phyloP scores from a whole-genome alignment of 345 rosid genomes.

The Pistacia atlantica region DNA sequence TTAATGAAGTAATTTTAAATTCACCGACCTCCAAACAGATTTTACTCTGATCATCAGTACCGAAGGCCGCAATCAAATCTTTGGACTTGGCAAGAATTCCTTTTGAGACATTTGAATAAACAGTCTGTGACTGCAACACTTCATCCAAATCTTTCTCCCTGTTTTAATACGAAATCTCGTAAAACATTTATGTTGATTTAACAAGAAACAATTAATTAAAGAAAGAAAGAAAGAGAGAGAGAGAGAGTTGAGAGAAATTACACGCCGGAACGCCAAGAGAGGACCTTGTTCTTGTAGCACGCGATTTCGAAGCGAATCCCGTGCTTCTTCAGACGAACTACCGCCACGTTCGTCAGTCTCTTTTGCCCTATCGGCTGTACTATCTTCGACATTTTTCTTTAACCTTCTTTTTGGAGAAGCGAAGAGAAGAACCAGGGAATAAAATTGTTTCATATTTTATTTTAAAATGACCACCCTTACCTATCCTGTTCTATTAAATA shows the following conservation, averaged over 20 bases:
- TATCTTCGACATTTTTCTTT: constrained; percentile 65
- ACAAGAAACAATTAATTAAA: neutral
- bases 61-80: constrained; percentile 66
- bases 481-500: no score
- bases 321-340: constrained; percentile 83
- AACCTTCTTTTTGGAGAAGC: neutral
- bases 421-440: no score
- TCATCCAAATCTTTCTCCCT: constrained; percentile 97
- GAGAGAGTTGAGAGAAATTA: constrained; percentile 34
- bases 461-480: no score
- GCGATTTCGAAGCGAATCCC: constrained; percentile 97
- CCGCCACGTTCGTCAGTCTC: constrained; percentile 94
- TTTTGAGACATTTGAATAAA: constrained; percentile 86
- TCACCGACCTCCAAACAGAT: constrained; percentile 75
- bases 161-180: neutral
- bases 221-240: neutral
- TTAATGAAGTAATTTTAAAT: neutral
- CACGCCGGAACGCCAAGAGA: constrained; percentile 98
- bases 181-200: neutral
- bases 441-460: no score
- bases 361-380: constrained; percentile 93
- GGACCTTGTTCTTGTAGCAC: constrained; percentile 98
- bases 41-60: constrained; percentile 75
- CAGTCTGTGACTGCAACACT: constrained; percentile 94
- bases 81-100: constrained; percentile 92